Evolutionary conservation across 192 early-diverging fungal species (phyloP).

Genomic region (Podila verticillata): DNA sequence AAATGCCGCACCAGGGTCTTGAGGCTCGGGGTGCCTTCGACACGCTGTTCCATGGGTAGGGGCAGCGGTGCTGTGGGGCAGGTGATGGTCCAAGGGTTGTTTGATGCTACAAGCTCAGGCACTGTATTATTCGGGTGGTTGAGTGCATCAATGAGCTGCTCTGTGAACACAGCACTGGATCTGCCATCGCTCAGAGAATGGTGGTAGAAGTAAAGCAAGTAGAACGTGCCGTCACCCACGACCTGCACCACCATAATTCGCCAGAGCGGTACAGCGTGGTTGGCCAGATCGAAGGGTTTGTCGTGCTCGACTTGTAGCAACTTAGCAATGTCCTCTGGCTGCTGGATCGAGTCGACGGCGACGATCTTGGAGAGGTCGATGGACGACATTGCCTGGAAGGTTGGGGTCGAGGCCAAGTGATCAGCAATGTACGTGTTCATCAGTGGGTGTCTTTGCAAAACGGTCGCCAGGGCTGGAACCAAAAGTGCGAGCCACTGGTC

Average conservation of each 20-base stretch:
- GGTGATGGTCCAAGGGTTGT: slow-evolving; percentile 1
- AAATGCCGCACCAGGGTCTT: slow-evolving; percentile 11
- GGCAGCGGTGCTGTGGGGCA: slow-evolving; percentile 11
- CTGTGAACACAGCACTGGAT: slow-evolving; percentile 10
- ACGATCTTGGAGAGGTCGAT: slow-evolving; percentile 18
- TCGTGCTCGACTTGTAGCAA: slow-evolving; percentile 22
- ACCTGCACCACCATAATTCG: slow-evolving; percentile 21
- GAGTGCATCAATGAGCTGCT: slow-evolving; percentile 25
- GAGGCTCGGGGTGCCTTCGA: slow-evolving; percentile 9
- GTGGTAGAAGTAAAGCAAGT: slow-evolving; percentile 13
- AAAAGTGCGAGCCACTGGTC: slow-evolving; percentile 31
- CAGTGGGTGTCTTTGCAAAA: slow-evolving; percentile 15
- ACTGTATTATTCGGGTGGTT: background rate
- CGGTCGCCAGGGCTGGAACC: slow-evolving; percentile 9
- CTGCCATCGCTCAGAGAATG: slow-evolving; percentile 20
- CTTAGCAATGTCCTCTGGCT: background rate
- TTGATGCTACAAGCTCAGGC: no score
- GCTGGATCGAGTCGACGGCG: slow-evolving; percentile 1
- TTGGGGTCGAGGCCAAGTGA: slow-evolving; percentile 12
- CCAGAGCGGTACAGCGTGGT: slow-evolving; percentile 28
- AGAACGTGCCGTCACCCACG: slow-evolving; percentile 23
- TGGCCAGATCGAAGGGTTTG: background rate
- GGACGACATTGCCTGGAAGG: slow-evolving; percentile 21
- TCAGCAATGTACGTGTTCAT: slow-evolving; percentile 27
- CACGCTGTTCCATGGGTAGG: background rate